phyloP scores from a whole-genome alignment of 176 grass and related monocot genomes.

The Ensete glaucum region DNA sequence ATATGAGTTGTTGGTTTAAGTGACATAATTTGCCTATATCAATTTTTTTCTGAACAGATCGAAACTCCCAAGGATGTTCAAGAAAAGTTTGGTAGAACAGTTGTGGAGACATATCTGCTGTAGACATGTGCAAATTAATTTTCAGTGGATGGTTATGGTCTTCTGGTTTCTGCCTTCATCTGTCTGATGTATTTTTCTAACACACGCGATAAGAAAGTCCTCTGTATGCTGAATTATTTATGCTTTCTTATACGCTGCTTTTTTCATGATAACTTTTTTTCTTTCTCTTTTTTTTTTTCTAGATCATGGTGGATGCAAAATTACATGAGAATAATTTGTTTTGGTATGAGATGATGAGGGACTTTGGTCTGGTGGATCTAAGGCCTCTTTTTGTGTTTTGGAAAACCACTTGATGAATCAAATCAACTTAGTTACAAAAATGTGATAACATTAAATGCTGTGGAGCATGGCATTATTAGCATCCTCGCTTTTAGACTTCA shows the following conservation, averaged over 20 bases:
- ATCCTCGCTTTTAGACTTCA: not conserved
- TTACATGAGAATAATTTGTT: too few relatives aligned
- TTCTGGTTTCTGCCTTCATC: not conserved
- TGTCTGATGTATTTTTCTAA: not conserved
- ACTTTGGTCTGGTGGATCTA: too few relatives aligned
- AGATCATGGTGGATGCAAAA: too few relatives aligned
- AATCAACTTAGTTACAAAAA: not conserved
- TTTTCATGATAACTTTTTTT: not conserved
- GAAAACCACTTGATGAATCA: too few relatives aligned
- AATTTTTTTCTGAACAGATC: constrained; percentile 39
- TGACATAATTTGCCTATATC: not conserved
- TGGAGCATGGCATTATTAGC: not conserved
- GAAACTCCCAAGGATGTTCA: constrained; percentile 90
- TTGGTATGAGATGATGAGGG: too few relatives aligned
- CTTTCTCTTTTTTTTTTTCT: not conserved
- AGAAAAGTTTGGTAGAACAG: constrained; percentile 93
- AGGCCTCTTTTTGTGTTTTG: too few relatives aligned
- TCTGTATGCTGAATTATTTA: not conserved
- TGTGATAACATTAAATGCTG: not conserved
- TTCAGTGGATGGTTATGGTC: not conserved
- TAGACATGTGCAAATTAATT: constrained; percentile 6
- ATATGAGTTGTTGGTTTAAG: not conserved
- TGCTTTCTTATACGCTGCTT: not conserved
- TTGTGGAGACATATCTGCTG: constrained; percentile 79
- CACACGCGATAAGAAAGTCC: not conserved